Evolutionary conservation across 1,139 yeast genomes (phyloP), one percentile per base, ranked within the genome.

Genomic region (Suhomyces bolitotheri): DNA sequence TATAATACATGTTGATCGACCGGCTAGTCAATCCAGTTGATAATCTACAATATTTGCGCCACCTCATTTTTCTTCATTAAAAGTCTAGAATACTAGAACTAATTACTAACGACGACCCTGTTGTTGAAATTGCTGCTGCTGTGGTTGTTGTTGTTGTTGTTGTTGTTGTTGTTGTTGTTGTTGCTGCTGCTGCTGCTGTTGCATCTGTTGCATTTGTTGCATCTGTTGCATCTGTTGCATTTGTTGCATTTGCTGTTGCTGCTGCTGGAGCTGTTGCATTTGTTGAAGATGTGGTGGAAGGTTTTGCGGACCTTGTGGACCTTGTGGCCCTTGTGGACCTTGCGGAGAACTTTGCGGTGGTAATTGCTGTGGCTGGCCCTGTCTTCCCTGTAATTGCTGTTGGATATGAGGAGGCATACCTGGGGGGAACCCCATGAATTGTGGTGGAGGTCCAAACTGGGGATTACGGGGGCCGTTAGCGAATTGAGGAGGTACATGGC

Each of bases 361-460:
- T 8, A 38, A 38, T 23, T 37, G 41, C 11, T 23, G 29, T 20
- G 28, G 29, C 10, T 22, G 36, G 10, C 26, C 29, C 12, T 38
- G 44, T 21, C 25, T 21, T 9, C 23, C 21, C 16, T 29, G 31
- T 5, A 31, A 13, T n/a, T 32, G 41, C 9, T 39, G 40, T 25
- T 40, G 44, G 26, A 38, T 36, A 5, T 40, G 45, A 10, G 40
- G 43, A 11, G 42, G 51, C 53, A 60, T 49, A 26, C 62, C 59
- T 32, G 61, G 54, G 17, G 64, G 60, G 25, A 44, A 44, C 4
- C 54, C 58, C 53, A 55, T 53, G 31, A 40, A 57, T 24, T 45
- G 58, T 16, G 56, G 57, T 12, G 53, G 54, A 24, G 35, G 20
- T 7, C 20, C 36, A 36, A 45, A 51, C 27, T 46, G 53, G 5